A percentile compares a stretch with the other conserved stretches of the same genome.
phyloP scores from a whole-genome alignment of 2,329 filamentous ascomycete genomes.

The Cladosporium sp. region DNA sequence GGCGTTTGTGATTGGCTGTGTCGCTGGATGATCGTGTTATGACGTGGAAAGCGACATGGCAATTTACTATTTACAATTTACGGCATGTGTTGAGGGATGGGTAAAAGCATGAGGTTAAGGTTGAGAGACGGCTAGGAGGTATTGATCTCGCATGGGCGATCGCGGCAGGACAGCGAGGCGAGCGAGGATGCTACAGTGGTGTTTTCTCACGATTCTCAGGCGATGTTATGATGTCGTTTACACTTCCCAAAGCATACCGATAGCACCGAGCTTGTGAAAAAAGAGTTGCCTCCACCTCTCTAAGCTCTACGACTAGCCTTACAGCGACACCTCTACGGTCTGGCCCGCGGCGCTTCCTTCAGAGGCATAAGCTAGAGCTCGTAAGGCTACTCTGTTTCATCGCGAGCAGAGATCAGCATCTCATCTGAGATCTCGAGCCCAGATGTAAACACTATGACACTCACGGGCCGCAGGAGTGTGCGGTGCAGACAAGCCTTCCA shows the following conservation, averaged over 20 bases:
- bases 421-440: constrained; percentile 3
- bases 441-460: neutral
- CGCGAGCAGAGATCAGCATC: neutral
- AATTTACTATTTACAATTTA: neutral
- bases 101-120: no score
- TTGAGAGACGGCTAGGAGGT: no score
- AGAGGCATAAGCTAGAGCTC: constrained; percentile 2
- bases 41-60: neutral
- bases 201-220: neutral
- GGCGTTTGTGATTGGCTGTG: neutral
- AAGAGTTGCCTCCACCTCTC: neutral
- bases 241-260: neutral
- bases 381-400: constrained; percentile 2
- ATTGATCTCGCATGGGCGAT: no score
- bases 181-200: no score
- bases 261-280: neutral
- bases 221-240: neutral
- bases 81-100: no score
- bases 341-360: neutral
- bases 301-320: neutral
- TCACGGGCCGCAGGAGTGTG: constrained; percentile 3
- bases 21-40: neutral
- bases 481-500: constrained; percentile 6
- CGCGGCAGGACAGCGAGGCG: no score
- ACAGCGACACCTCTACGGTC: neutral